phyloP scores from a whole-genome alignment of 1,139 yeast genomes.

The Yamadazyma atlantica region DNA sequence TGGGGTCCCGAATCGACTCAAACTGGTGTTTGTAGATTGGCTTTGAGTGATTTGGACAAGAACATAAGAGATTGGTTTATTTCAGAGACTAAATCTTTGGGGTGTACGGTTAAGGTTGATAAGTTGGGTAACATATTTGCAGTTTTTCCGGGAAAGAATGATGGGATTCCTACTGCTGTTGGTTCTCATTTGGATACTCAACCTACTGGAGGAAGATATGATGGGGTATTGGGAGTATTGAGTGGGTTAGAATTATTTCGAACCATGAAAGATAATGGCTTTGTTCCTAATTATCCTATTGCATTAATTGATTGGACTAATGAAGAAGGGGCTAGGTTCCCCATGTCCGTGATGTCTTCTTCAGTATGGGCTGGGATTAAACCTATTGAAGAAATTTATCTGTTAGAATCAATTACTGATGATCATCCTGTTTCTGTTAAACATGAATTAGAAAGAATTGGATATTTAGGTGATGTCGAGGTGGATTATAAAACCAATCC shows the following conservation, averaged over 20 bases:
- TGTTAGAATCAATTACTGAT: conserved; percentile 54
- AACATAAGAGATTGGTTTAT: conserved; percentile 70
- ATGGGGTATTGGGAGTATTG: conserved; percentile 69
- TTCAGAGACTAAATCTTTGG: conserved; percentile 48
- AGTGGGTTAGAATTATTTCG: conserved; percentile 66
- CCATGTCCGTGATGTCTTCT: conserved; percentile 63
- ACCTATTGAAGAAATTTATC: conserved; percentile 48
- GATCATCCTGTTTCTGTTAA: conserved; percentile 49
- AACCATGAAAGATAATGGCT: conserved; percentile 59
- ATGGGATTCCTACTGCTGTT: conserved; percentile 58
- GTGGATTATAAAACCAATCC: conserved; percentile 54
- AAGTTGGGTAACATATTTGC: conserved; percentile 69
- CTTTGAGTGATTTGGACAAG: conserved; percentile 62
- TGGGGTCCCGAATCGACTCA: conserved; percentile 61
- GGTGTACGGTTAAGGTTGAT: conserved; percentile 60
- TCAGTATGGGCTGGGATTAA: conserved; percentile 64
- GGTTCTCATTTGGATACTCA: conserved; percentile 79
- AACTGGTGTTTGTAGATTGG: conserved; percentile 63
- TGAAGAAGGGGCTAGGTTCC: conserved; percentile 79
- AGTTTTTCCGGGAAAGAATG: conserved; percentile 55
- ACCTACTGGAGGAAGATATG: conserved; percentile 78
- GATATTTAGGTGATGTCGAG: conserved; percentile 53
- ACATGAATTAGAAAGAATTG: conserved; percentile 59
- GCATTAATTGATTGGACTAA: conserved; percentile 71
- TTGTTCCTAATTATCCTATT: conserved; percentile 61